Evolutionary conservation across 2,329 filamentous ascomycete species (phyloP).

Genomic region (Penicillium italicum): DNA sequence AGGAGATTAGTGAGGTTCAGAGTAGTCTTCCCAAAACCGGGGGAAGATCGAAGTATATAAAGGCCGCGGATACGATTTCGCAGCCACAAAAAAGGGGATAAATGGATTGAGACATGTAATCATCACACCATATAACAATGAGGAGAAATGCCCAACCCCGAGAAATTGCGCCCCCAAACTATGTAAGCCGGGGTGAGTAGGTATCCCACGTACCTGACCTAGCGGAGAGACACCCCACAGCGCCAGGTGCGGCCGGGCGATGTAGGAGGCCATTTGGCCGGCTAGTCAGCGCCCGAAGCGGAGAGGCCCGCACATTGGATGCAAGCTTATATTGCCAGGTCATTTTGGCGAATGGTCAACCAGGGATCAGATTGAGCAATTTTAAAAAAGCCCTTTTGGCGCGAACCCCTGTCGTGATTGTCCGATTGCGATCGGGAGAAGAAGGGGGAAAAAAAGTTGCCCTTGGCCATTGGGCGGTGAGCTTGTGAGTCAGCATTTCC

Average conservation of each 20-base stretch:
- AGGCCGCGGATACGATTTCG: not conserved
- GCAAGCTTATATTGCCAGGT: conserved; percentile 32
- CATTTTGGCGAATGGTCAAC: conserved; percentile 17
- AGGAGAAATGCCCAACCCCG: not conserved
- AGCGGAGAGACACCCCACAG: conserved; percentile 24
- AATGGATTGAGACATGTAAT: not conserved
- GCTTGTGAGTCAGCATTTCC: conserved; percentile 20
- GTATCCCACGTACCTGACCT: conserved; percentile 27
- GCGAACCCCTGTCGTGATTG: conserved; percentile 1
- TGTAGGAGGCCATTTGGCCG: conserved; percentile 30
- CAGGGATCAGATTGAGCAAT: not conserved
- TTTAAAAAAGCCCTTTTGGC: conserved; percentile 1
- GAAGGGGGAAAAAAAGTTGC: conserved; percentile 11
- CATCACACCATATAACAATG: not conserved
- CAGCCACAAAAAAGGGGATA: not conserved
- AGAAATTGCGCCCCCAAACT: conserved; percentile 1
- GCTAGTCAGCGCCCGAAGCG: conserved; percentile 28
- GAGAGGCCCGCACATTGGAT: conserved; percentile 30
- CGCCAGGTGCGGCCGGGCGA: conserved; percentile 19
- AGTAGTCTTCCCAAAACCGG: not conserved
- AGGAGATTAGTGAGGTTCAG: conserved; percentile 13
- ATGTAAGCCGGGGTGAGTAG: conserved; percentile 14
- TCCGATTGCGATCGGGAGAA: conserved; percentile 6
- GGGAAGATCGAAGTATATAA: not conserved
- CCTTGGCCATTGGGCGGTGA: conserved; percentile 21